phyloP scores from a whole-genome alignment of 768 basidiomycete genomes.

The Pulveroboletus sp. region DNA sequence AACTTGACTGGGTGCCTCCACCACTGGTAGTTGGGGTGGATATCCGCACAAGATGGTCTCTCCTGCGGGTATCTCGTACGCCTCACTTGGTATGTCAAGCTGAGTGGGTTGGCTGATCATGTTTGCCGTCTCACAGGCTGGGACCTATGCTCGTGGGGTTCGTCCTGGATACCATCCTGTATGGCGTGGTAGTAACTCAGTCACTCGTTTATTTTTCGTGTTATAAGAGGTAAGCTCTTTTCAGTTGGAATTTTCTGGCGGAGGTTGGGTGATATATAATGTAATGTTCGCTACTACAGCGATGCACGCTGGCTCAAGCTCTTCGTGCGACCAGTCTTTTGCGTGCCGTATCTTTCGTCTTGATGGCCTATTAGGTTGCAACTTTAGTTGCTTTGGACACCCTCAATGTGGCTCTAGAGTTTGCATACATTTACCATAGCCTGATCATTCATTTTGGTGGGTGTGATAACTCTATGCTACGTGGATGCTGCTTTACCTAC shows the following conservation, averaged over 20 bases:
- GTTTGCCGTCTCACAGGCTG: slow-evolving; percentile 15
- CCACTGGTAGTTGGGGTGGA: slow-evolving; percentile 4
- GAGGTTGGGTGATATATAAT: background rate
- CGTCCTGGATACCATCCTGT: slow-evolving; percentile 32
- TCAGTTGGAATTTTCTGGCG: background rate
- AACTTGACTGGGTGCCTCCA: slow-evolving; percentile 4
- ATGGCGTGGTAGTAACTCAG: slow-evolving; percentile 34
- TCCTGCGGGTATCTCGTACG: slow-evolving; percentile 22
- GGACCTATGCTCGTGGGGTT: slow-evolving; percentile 36
- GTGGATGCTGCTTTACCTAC: background rate
- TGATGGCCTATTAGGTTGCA: slow-evolving; percentile 14
- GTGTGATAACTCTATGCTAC: background rate
- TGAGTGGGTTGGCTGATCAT: background rate
- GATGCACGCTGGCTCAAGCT: slow-evolving; percentile 21
- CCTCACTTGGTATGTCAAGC: background rate
- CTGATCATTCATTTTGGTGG: slow-evolving; percentile 25
- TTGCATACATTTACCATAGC: slow-evolving; percentile 23
- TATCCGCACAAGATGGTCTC: slow-evolving; percentile 14
- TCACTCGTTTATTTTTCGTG: slow-evolving; percentile 29
- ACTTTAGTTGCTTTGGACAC: slow-evolving; percentile 21
- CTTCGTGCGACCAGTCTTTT: slow-evolving; percentile 14
- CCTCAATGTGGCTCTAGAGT: slow-evolving; percentile 22
- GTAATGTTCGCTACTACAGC: slow-evolving; percentile 2
- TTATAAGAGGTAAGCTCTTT: slow-evolving; percentile 21
- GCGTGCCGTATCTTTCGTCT: background rate